These are phyloP conservation scores for Chlamydomonas sp. DNA, from an alignment of 139 green algal genomes.

Conservation along the genomic window DNA sequence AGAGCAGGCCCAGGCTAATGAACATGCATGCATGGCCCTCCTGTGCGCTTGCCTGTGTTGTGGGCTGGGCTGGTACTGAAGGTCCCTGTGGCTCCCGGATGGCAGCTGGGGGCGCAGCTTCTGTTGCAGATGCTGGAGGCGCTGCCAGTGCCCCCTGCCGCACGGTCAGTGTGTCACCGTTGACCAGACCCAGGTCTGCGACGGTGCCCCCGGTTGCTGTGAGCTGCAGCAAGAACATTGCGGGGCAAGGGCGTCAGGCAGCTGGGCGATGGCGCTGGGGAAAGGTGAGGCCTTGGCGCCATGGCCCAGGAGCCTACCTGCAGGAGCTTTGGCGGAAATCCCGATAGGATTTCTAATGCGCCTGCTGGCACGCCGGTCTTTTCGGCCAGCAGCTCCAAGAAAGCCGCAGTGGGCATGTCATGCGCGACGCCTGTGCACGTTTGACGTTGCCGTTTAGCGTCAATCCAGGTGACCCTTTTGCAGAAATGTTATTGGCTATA, in stretches of 20 bases:
- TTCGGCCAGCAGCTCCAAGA: slow-evolving; percentile 57
- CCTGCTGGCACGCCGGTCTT: slow-evolving; percentile 52
- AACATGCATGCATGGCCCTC: no score
- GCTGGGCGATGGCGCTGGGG: no score
- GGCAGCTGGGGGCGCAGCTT: background rate
- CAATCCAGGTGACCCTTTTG: no score
- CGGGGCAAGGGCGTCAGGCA: background rate
- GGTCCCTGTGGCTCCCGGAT: no score
- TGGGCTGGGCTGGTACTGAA: no score
- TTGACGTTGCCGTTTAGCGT: no score
- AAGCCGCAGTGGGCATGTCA: slow-evolving; percentile 39
- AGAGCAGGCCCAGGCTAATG: no score
- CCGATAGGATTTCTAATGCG: slow-evolving; percentile 67
- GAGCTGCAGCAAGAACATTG: background rate
- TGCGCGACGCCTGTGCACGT: slow-evolving; percentile 39
- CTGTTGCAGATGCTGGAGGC: background rate
- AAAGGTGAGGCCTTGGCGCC: background rate
- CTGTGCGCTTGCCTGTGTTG: no score
- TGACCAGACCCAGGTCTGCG: slow-evolving; percentile 44
- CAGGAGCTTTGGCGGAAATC: slow-evolving; percentile 73
- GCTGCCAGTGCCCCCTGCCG: slow-evolving; percentile 13
- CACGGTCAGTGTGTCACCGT: slow-evolving; percentile 74
- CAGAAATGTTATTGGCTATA: no score
- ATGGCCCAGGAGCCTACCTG: slow-evolving; percentile 21
- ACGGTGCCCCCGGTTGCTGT: background rate